phyloP scores from a whole-genome alignment of 73 alveolate species.

The Blepharisma japonicum region DNA sequence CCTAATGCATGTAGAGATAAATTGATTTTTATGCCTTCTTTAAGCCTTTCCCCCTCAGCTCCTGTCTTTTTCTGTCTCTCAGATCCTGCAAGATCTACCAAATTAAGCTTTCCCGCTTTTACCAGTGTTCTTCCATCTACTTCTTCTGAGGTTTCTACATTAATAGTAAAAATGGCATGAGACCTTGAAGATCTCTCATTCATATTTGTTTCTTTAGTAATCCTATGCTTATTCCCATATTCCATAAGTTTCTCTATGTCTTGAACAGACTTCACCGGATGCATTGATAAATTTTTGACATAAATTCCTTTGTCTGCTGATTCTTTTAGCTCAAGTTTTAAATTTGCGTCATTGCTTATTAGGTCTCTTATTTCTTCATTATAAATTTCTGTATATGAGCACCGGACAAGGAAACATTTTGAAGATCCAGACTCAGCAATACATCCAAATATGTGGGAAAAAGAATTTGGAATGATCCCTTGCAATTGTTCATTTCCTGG shows the following conservation, averaged over 20 bases:
- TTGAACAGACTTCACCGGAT: constrained; percentile 38
- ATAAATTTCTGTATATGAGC: constrained; percentile 93
- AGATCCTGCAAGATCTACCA: constrained; percentile 92
- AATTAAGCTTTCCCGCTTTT: constrained; percentile 87
- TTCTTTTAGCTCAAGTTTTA: constrained; percentile 84
- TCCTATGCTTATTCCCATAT: constrained; percentile 85
- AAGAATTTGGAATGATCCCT: constrained; percentile 92
- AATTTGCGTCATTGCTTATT: constrained; percentile 56
- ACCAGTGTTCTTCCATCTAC: constrained; percentile 53
- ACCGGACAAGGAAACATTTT: constrained; percentile 76
- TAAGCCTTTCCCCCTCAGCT: constrained; percentile 86
- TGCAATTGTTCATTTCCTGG: constrained; percentile 63
- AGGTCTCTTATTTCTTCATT: constrained; percentile 95
- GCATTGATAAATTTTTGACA: constrained; percentile 63
- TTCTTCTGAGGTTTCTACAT: constrained; percentile 79
- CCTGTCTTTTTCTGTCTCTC: constrained; percentile 90
- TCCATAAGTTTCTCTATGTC: constrained; percentile 74
- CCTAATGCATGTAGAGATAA: constrained; percentile 86
- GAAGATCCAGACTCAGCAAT: constrained; percentile 58
- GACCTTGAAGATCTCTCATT: constrained; percentile 87
- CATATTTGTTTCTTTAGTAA: constrained; percentile 92
- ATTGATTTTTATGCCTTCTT: constrained; percentile 89
- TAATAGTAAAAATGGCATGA: constrained; percentile 90
- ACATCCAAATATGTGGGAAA: constrained; percentile 77
- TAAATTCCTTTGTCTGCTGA: constrained; percentile 89